phyloP scores from a whole-genome alignment of 768 basidiomycete species.

The Lyophyllum atratum region DNA sequence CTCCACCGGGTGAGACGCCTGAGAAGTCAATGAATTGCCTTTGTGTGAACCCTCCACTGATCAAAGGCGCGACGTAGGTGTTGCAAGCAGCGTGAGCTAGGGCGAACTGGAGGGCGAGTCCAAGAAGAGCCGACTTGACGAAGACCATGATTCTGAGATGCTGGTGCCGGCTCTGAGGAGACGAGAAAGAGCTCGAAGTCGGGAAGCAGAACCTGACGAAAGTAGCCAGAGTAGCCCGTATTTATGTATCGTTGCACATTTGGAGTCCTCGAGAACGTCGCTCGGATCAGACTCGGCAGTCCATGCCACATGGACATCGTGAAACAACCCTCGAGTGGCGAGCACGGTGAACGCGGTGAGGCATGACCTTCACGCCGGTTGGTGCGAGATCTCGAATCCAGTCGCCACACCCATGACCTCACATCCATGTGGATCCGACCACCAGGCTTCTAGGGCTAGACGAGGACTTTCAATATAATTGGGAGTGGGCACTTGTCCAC shows the following conservation, averaged over 20 bases:
- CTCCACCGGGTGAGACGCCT: constrained; percentile 18
- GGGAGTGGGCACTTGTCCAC: too few relatives aligned
- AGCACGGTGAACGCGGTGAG: not conserved
- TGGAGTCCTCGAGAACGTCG: not conserved
- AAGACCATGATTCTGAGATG: not conserved
- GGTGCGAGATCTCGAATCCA: not conserved
- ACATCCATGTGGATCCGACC: not conserved
- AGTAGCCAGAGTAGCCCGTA: not conserved
- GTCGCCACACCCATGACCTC: not conserved
- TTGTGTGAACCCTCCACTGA: constrained; percentile 30
- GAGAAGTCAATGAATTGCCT: constrained; percentile 29
- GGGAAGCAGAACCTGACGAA: not conserved
- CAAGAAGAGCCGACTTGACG: not conserved
- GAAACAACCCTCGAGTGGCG: not conserved
- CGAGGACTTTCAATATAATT: not conserved
- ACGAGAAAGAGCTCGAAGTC: not conserved
- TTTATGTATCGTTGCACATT: not conserved
- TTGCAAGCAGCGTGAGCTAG: constrained; percentile 19
- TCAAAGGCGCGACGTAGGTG: constrained; percentile 27
- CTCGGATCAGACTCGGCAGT: not conserved
- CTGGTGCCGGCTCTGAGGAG: not conserved
- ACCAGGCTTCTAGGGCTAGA: not conserved
- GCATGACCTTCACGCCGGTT: not conserved
- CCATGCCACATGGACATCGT: not conserved
- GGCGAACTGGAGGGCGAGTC: not conserved